These are phyloP conservation scores for Stephanodiscus minutulus DNA, from an alignment of 108 stramenopile genomes.

Conservation along the genomic window DNA sequence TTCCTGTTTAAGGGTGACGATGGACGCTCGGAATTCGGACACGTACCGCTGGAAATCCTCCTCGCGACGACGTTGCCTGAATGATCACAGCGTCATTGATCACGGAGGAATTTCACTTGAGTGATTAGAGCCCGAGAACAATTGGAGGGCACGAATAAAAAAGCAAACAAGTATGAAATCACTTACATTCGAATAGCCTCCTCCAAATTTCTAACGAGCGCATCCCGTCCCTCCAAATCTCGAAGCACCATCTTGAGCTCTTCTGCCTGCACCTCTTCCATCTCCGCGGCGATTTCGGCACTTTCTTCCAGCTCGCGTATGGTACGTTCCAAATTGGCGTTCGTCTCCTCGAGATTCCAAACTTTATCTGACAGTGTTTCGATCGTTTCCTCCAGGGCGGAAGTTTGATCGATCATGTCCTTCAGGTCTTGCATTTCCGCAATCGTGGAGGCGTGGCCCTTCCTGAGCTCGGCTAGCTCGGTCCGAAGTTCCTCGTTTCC, in stretches of 20 bases:
- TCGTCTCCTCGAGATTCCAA: slow-evolving; percentile 71
- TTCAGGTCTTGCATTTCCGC: slow-evolving; percentile 76
- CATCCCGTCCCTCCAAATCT: slow-evolving; percentile 81
- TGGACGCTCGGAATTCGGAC: slow-evolving; percentile 71
- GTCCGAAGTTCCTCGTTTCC: slow-evolving; percentile 57
- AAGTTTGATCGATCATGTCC: slow-evolving; percentile 83
- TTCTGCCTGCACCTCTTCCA: slow-evolving; percentile 90
- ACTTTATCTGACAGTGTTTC: slow-evolving; percentile 79
- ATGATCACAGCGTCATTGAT: background rate
- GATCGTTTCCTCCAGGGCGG: slow-evolving; percentile 81
- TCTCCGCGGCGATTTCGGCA: slow-evolving; percentile 88
- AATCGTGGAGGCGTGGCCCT: slow-evolving; percentile 38
- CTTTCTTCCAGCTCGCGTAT: slow-evolving; percentile 85
- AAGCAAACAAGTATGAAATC: background rate
- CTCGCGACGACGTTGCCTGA: slow-evolving; percentile 83
- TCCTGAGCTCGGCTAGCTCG: slow-evolving; percentile 37
- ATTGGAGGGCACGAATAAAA: background rate
- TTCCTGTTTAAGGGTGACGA: slow-evolving; percentile 77
- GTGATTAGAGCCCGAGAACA: background rate
- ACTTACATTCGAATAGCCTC: slow-evolving; percentile 89
- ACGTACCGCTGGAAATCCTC: slow-evolving; percentile 86
- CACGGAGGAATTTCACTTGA: background rate
- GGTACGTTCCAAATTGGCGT: slow-evolving; percentile 54
- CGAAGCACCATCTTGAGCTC: slow-evolving; percentile 77
- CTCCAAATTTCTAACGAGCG: slow-evolving; percentile 78